Evolutionary conservation across 2,329 filamentous ascomycete genomes (phyloP).

Genomic region (Trichothecium roseum): DNA sequence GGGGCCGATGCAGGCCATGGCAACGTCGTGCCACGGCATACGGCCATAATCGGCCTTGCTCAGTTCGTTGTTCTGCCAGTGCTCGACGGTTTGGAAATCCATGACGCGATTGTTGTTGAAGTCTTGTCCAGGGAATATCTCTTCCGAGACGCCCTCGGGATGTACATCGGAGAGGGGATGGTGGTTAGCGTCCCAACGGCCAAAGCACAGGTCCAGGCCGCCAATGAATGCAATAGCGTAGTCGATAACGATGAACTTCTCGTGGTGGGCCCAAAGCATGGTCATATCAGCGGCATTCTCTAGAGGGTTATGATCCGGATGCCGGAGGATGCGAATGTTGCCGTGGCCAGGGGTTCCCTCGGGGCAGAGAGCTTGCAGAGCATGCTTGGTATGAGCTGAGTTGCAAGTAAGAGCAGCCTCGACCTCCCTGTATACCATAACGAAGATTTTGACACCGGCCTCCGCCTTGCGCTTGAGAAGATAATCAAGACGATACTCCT

Average conservation of each 20-base stretch:
- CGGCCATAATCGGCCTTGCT: slow-evolving; percentile 85
- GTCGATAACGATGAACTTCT: slow-evolving; percentile 95
- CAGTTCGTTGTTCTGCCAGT: slow-evolving; percentile 90
- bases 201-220: slow-evolving; percentile 90
- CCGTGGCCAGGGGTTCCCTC: slow-evolving; percentile 72
- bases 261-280: slow-evolving; percentile 96
- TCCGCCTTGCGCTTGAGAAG: slow-evolving; percentile 82
- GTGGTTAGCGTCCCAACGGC: slow-evolving; percentile 81
- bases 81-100: slow-evolving; percentile 84
- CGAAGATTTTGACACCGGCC: slow-evolving; percentile 85
- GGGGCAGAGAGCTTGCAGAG: slow-evolving; percentile 68
- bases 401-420: slow-evolving; percentile 81
- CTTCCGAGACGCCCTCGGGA: slow-evolving; percentile 68
- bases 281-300: slow-evolving; percentile 95
- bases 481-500: slow-evolving; percentile 80
- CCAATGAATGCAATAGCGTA: slow-evolving; percentile 87
- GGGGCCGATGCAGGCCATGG: slow-evolving; percentile 83
- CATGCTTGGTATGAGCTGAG: slow-evolving; percentile 84
- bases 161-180: slow-evolving; percentile 83
- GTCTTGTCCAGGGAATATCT: slow-evolving; percentile 91
- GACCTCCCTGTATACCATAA: slow-evolving; percentile 87
- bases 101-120: slow-evolving; percentile 97
- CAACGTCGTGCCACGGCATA: slow-evolving; percentile 98
- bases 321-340: slow-evolving; percentile 82
- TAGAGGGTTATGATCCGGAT: slow-evolving; percentile 90